These are phyloP conservation scores for Pseudophaeomoniella oleicola DNA, from an alignment of 2,329 filamentous ascomycete species.

Conservation along the genomic window DNA sequence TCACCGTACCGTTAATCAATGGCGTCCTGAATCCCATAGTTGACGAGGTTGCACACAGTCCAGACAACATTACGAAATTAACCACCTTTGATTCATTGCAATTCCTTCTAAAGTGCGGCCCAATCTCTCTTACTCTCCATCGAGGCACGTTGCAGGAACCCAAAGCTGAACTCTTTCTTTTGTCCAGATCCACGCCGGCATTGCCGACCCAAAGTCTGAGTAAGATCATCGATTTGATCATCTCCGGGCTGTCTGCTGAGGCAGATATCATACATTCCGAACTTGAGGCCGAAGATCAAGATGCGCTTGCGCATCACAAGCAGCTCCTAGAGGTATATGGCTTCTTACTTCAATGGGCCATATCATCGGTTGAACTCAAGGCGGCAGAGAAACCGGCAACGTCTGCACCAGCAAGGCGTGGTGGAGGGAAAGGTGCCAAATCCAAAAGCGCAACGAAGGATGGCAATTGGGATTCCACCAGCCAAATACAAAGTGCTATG, in stretches of 20 bases:
- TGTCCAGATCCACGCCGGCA: slow-evolving; percentile 63
- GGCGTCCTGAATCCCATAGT: slow-evolving; percentile 80
- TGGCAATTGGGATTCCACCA: slow-evolving; percentile 72
- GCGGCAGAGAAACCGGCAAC: slow-evolving; percentile 75
- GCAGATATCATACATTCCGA: slow-evolving; percentile 75
- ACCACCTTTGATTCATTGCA: slow-evolving; percentile 83
- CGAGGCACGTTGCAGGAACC: slow-evolving; percentile 24
- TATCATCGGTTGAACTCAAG: slow-evolving; percentile 87
- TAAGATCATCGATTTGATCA: slow-evolving; percentile 84
- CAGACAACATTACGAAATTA: slow-evolving; percentile 69
- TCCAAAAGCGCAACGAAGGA: slow-evolving; percentile 54
- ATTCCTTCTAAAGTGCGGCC: slow-evolving; percentile 87
- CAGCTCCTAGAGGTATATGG: slow-evolving; percentile 84
- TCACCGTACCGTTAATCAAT: slow-evolving; percentile 68
- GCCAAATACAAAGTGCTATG: slow-evolving; percentile 74
- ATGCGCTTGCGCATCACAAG: slow-evolving; percentile 74
- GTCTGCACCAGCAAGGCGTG: slow-evolving; percentile 55
- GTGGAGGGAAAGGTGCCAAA: slow-evolving; percentile 62
- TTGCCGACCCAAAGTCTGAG: slow-evolving; percentile 72
- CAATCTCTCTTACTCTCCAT: slow-evolving; percentile 31
- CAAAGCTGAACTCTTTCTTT: slow-evolving; percentile 48
- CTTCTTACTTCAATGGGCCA: slow-evolving; percentile 88
- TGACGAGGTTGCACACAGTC: slow-evolving; percentile 80
- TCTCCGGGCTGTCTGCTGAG: slow-evolving; percentile 72
- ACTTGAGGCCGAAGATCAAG: slow-evolving; percentile 83